Evolutionary conservation across 192 early-diverging fungal genomes (phyloP), one percentile per base, ranked within the genome.

Genomic region (Coemansia sp.): DNA sequence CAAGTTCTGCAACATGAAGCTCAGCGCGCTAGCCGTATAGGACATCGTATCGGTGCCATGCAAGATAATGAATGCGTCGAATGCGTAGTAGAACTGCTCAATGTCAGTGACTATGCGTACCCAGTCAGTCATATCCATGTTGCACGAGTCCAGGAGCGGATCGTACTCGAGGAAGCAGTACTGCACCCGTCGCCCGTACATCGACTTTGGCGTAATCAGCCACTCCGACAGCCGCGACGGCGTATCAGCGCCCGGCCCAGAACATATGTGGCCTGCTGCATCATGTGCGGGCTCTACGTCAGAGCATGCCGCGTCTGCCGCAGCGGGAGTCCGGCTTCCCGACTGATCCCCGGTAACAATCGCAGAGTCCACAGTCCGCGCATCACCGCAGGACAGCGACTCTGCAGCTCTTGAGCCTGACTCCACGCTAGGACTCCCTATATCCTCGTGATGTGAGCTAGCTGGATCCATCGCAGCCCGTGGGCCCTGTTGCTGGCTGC

Each of bases 141-240:
- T 95, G 72, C 91, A 92, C 12, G 95, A 97, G 70, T 99, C 97
- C 41, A 99, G 79, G 48, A 99, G 77, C 6, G 94, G 94, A 9
- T 92, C 91, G 64, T 99, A 99, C 81, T 99, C 97, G 12, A 95
- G 77, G 67, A 98, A 88, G 10, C 94, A 95, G 84, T 98, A 99
- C 82, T 84, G 87, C 68, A 93, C 95, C 6, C 95, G 85, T 71
- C 97, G 95, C 12, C 91, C 93, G 67, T 94, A 95, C 42, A 99
- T 70, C 26, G 90, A 92, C 25, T 82, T 79, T 16, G 97, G 97
- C 11, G 95, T 95, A 26, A 97, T 91, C 34, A 99, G 68, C 89
- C 89, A 66, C 57, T 85, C 81, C 0, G 75, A 77, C 23, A 77
- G 66, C 38, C 61, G 53, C 13, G 70, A 73, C 23, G 71, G 68